Evolutionary conservation across 106 monocot species (phyloP), one percentile per base, ranked within the genome.

Genomic region (Phalaenopsis equestris): DNA sequence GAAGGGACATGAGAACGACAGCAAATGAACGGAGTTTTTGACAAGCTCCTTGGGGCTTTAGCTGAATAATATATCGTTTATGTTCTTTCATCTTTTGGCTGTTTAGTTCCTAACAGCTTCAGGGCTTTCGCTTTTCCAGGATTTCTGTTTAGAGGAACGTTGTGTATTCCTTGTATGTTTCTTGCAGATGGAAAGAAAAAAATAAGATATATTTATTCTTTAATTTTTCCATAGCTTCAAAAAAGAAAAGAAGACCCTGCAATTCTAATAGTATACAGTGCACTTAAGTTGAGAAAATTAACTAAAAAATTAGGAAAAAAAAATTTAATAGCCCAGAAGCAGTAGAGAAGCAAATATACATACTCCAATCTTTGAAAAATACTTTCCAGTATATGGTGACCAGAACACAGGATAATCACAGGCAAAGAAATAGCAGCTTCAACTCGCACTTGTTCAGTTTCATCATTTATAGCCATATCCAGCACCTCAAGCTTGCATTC

Each of bases 401-500:
- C 91, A 48, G 92, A 99, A 78, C 30, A 94, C 57, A 94, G 86
- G 41, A 88, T 80, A 80, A 94, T 83, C 48, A 99, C 73, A 52
- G 98, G 98, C 61, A 99, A 78, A 68, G 91, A 91, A 73, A 86
- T 82, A 75, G 82, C 52, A 86, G 90, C 87, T 83, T 99, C 93
- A 55, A 52, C 76, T 79, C 85, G 79, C 79, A 99, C 91, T 82
- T 95, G 88, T 83, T 87, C 88, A 56, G 79, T 75, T 75, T 92
- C 90, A 90, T 93, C 94, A 81, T 84, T 68, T 55, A 94, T 80
- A 79, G 88, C 98, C 78, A 95, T 82, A 41, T 94, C 93, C 75
- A 95, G 57, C 58, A 95, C 21, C 80, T 93, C 89, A 86, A 93
- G 82, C 85, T 84, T 67, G 67, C n/a, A 47, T 73, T 87, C 78